Base-by-base conservation (phyloP, 2,329 filamentous ascomycete genomes). In the Diplodia corticola region DNA sequence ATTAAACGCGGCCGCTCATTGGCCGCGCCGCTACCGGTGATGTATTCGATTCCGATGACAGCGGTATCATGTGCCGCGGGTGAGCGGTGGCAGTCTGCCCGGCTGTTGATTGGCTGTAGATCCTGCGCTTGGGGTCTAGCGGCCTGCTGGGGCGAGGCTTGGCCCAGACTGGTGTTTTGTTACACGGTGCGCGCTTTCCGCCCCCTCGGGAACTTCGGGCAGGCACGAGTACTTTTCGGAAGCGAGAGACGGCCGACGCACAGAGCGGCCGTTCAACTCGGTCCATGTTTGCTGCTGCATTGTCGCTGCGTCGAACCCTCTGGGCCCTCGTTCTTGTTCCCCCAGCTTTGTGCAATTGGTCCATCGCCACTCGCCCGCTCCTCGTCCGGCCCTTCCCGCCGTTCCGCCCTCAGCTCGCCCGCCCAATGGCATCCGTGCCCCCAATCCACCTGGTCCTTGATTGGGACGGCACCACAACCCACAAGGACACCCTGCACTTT, bases 381-480 rank as follows among this genome's bases (percentile, higher is more conserved):
- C n/a, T 40, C 63, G 17, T 24, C 63, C 51, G 51, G 26, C 37
- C 50, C 26, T 49, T 55, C 50, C 30, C 51, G 50, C 40, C 51
- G 30, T 33, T 46, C 6, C 60, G 30, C 10, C n/a, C 15, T 30
- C 59, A 26, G 28, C n/a, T 28, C 28, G 26, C 53, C 26, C 63
- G 50, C 46, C 24, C 26, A 48, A 66, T 60, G 64, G 54, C 53
- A 57, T 60, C 54, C 30, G 46, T 55, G 35, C 22, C 53, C 26
- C 64, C 71, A 20, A 70, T 79, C 15, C 75, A 78, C 51, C 74
- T 79, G 69, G 69, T 83, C 7, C 71, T 83, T 15, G 82, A 84
- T 71, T 83, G 78, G 75, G 82, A 84, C 69, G 80, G 80, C 64
- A 83, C 81, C 0, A 70, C 83, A 30, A 83, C 81, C 13, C 69